These are phyloP conservation scores for Neurospora africana DNA, from an alignment of 495 filamentous ascomycete species.

Conservation along the genomic window DNA sequence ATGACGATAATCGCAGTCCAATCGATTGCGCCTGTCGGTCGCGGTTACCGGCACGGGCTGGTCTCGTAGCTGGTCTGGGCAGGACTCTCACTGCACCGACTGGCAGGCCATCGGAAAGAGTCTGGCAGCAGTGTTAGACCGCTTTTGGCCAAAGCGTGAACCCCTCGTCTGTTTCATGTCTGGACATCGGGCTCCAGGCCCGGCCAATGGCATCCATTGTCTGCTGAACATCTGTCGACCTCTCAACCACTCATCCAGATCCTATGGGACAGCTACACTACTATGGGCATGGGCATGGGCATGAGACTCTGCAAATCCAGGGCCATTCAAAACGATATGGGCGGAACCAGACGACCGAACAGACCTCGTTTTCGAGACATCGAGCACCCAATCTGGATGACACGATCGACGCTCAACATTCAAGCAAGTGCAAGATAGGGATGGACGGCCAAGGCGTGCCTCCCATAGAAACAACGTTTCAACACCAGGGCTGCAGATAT, in stretches of 20 bases:
- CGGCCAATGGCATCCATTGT: constrained; percentile 21
- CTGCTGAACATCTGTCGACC: constrained; percentile 11
- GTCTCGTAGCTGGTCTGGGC: neutral
- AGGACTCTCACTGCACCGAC: neutral
- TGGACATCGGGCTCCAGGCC: constrained; percentile 13
- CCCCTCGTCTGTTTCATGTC: constrained; percentile 35
- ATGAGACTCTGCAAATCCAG: neutral
- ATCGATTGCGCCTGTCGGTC: neutral
- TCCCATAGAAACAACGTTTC: neutral
- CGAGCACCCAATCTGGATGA: neutral
- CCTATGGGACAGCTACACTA: no score
- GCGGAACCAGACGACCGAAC: neutral
- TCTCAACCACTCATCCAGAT: constrained; percentile 19
- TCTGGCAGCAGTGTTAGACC: constrained; percentile 2
- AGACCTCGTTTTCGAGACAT: neutral
- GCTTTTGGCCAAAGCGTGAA: constrained; percentile 14
- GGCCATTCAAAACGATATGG: neutral
- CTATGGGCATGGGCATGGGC: neutral
- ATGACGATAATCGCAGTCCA: neutral
- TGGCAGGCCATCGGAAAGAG: neutral
- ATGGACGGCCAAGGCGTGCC: neutral
- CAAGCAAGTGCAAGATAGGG: neutral
- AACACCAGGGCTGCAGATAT: neutral
- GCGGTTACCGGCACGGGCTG: neutral
- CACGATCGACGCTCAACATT: neutral